Evolutionary conservation across 306 rosid species (phyloP), one percentile per base, ranked within the genome.

Genomic region (Vicia villosa): DNA sequence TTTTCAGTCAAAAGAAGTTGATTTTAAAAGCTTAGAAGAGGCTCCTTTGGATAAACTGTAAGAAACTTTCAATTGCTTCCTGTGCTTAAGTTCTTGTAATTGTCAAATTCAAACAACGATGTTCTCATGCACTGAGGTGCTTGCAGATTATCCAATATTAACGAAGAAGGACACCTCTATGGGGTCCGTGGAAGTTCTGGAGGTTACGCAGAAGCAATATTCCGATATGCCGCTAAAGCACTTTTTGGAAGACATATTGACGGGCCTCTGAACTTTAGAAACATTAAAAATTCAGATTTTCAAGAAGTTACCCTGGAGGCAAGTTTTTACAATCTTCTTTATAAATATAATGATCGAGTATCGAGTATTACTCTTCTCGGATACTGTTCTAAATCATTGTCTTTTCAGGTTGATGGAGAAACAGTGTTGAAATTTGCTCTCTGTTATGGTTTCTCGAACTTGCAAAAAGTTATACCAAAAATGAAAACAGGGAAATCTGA

Each of bases 161-260:
- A 80, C 40, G 90, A 83, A 58, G 97, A 86, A 50, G 97, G 89
- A 49, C 26, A 74, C 74, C 90, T 90, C 30, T 85, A 85, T 70
- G 97, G 98, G 64, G 98, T 90, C 59, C 63, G 8, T 20, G 98
- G 98, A 81, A 84, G 96, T 83, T 90, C 95, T 51, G 96, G 98
- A 49, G 97, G 97, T 70, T 94, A 94, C 78, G 97, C 90, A 3
- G 95, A 88, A 88, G 87, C 92, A 55, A 77, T 94, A 47, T 94
- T 90, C 63, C 82, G 85, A 68, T 75, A 85, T 78, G 96, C 92
- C 54, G 94, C 94, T 13, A 87, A 88, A 84, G 49, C 72, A 56
- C 82, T 94, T 22, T 90, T 88, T 77, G 97, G 92, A 72, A 88
- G 75, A 78, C 85, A 83, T 63, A 78, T 86, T 36, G 84, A 83